Evolutionary conservation across 352 stramenopile genomes (phyloP), one percentile per base, ranked within the genome.

Genomic region (Globisporangium sylvaticum): DNA sequence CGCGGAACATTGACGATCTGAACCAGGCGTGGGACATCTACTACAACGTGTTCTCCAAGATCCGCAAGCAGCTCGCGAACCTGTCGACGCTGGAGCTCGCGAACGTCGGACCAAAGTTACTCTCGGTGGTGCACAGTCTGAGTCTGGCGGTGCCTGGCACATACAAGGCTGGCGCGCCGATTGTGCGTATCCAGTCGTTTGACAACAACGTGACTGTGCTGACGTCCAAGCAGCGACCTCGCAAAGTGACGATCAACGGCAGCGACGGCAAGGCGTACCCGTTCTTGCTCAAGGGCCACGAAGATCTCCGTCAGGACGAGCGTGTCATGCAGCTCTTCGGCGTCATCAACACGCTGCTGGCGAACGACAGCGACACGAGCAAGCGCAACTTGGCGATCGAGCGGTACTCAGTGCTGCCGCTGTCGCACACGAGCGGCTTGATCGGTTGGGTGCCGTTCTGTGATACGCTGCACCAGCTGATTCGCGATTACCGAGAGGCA

Each of bases 261-360:
- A 98, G 94, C 73, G 97, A 99, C 75, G 98, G 98, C 20, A 97
- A 98, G 65, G 86, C 98, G 61, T 99, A 99, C 79, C 88, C 98
- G 31, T 99, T 99, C 79, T 73, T 99, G 58, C 89, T 99, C 14
- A 99, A 99, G 83, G 98, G 98, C 4, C 97, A 99, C 76, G 98
- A 99, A 79, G 98, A 99, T 88, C 80, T 99, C 56, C 82, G 98
- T 18, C 98, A 99, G 81, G 98, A 99, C 76, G 98, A 99, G 80
- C 89, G 98, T 64, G 98, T 99, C 15, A 99, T 99, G 98, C 98
- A 99, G 82, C 84, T 99, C 15, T 99, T 99, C 74, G 98, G 98
- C 14, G 89, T 99, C 29, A 98, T 99, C 56, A 99, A 99, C 89
- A 98, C 96, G 18, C 85, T 99, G 62, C 79, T 99, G 39, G 92